Evolutionary conservation across 768 basidiomycete genomes (phyloP).

Genomic region (Pleurotus djamor): DNA sequence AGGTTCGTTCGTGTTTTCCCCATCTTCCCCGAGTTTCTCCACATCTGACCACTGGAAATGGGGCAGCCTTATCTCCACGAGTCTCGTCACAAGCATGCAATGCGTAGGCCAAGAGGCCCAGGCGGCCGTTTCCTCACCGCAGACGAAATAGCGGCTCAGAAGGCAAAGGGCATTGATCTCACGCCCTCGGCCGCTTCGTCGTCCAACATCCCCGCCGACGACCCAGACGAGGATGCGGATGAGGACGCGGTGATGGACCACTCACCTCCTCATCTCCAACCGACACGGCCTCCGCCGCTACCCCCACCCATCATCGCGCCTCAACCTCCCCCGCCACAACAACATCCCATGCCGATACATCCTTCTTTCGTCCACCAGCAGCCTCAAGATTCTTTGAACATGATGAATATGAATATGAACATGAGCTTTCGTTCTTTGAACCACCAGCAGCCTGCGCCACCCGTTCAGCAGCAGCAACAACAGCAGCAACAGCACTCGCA

Average conservation of each 20-base stretch:
- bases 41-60: neutral
- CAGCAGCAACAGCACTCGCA: conserved; percentile 16
- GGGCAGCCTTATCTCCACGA: conserved; percentile 95
- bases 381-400: conserved; percentile 18
- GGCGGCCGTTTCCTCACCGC: conserved; percentile 98
- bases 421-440: conserved; percentile 17
- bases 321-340: conserved; percentile 12
- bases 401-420: conserved; percentile 23
- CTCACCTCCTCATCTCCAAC: conserved; percentile 5
- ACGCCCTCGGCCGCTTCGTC: conserved; percentile 11
- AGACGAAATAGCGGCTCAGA: conserved; percentile 89
- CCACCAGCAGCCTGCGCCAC: conserved; percentile 9
- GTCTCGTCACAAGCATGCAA: conserved; percentile 96
- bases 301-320: conserved; percentile 13
- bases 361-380: conserved; percentile 17
- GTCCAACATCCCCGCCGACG: conserved; percentile 23
- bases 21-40: conserved; percentile 4
- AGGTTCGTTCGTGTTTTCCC: conserved; percentile 47
- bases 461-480: conserved; percentile 17
- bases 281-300: conserved; percentile 16
- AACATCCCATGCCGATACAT: conserved; percentile 8
- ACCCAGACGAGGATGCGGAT: conserved; percentile 23
- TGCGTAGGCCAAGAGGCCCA: conserved; percentile 94
- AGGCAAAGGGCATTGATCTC: conserved; percentile 35
- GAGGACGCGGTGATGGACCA: conserved; percentile 35